These are phyloP conservation scores for Anisodus acutangulus DNA, from an alignment of 257 asterid genomes.

Conservation along the genomic window DNA sequence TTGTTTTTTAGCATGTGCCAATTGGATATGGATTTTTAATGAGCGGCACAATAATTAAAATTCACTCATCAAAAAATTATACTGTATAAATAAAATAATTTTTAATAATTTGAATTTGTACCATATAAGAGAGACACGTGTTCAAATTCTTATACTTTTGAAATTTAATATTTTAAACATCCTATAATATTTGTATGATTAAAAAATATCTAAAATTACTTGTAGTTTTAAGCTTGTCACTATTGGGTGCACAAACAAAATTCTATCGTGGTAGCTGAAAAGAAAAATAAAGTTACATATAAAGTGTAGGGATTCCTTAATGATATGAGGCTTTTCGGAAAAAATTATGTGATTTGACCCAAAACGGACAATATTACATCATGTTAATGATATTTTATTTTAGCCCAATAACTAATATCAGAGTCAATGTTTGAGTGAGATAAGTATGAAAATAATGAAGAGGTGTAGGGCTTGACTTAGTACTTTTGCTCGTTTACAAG, in stretches of 20 bases:
- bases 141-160: neutral
- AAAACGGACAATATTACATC: accelerated
- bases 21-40: neutral
- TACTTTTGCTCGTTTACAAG: neutral
- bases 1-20: neutral
- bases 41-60: no score
- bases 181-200: neutral
- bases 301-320: no score
- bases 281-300: neutral
- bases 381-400: neutral
- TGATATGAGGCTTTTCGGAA: neutral
- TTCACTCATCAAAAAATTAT: no score
- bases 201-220: neutral
- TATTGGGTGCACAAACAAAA: neutral
- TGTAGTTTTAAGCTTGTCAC: neutral
- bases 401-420: neutral
- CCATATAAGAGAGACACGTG: neutral
- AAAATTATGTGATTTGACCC: neutral
- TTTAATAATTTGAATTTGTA: no score
- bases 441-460: no score
- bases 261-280: neutral
- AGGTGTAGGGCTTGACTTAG: neutral
- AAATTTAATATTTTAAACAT: neutral
- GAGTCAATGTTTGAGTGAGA: neutral
- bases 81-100: no score